phyloP scores from a whole-genome alignment of 768 basidiomycete species.

The Hygrophoropsis aurantiaca region DNA sequence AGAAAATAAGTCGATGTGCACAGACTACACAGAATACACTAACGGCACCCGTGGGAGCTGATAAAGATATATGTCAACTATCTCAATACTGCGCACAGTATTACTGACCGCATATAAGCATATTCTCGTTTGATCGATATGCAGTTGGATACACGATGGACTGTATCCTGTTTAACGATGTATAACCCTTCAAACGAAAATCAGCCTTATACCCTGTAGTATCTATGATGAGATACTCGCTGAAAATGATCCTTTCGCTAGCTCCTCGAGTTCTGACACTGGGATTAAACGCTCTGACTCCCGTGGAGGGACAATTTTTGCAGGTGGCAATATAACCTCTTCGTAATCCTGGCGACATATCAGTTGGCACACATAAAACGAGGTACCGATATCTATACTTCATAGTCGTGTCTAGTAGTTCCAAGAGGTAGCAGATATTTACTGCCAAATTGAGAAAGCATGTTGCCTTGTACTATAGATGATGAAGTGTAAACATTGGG shows the following conservation, averaged over 20 bases:
- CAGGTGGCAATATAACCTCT: slow-evolving; percentile 88
- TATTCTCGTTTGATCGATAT: slow-evolving; percentile 93
- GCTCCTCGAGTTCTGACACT: slow-evolving; percentile 70
- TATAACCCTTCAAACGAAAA: slow-evolving; percentile 64
- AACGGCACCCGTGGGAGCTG: slow-evolving; percentile 97
- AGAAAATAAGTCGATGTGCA: slow-evolving; percentile 6
- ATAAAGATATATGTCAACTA: neutral
- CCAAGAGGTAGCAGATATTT: slow-evolving; percentile 84
- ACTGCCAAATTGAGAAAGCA: slow-evolving; percentile 70
- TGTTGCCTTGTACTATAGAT: slow-evolving; percentile 54
- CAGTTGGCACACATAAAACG: slow-evolving; percentile 3
- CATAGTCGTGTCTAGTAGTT: slow-evolving; percentile 63
- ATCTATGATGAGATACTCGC: slow-evolving; percentile 40
- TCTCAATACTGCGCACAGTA: neutral
- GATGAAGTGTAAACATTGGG: slow-evolving; percentile 90
- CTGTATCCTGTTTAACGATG: slow-evolving; percentile 88
- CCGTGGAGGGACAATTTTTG: slow-evolving; percentile 73
- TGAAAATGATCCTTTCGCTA: slow-evolving; percentile 82
- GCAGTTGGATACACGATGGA: slow-evolving; percentile 93
- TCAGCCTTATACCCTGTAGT: neutral
- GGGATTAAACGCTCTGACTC: slow-evolving; percentile 67
- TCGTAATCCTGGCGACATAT: slow-evolving; percentile 66
- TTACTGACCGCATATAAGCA: slow-evolving; percentile 60
- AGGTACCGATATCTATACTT: slow-evolving; percentile 45
- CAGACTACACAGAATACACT: slow-evolving; percentile 26